Conservation (phyloP, 768 basidiomycete genomes). For the Trametes villosa region DNA sequence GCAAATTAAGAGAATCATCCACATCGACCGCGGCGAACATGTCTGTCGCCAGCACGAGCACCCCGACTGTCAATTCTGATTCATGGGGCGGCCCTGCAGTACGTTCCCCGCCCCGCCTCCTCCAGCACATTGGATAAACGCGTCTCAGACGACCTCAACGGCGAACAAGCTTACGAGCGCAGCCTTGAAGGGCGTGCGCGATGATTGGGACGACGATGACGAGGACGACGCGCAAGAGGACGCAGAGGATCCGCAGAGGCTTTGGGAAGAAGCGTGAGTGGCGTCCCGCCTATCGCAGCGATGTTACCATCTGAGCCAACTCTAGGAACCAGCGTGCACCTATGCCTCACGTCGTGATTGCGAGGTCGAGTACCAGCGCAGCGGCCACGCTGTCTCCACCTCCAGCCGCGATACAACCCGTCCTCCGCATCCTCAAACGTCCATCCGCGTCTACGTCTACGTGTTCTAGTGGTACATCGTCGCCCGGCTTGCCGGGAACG, state of each 20-base stretch:
- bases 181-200: conserved; percentile 34
- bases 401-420: conserved; percentile 59
- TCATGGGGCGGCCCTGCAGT: conserved; percentile 23
- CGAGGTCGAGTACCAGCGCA: conserved; percentile 41
- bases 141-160: background rate
- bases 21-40: too few species aligned
- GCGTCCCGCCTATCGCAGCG: background rate
- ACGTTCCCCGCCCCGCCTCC: background rate
- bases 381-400: conserved; percentile 47
- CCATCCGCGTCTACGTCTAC: conserved; percentile 42
- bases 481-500: conserved; percentile 23
- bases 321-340: conserved; percentile 62
- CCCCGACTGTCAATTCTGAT: conserved; percentile 1
- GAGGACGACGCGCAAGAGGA: conserved; percentile 50
- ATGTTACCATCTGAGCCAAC: background rate
- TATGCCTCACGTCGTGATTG: conserved; percentile 67
- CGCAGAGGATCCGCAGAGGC: conserved; percentile 48
- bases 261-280: conserved; percentile 77
- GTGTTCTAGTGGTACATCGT: conserved; percentile 19
- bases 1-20: too few species aligned
- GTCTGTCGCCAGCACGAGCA: conserved; percentile 6
- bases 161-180: background rate
- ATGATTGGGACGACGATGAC: conserved; percentile 67
- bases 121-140: background rate
- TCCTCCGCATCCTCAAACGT: conserved; percentile 75